Evolutionary conservation across 495 filamentous ascomycete genomes (phyloP).

Genomic region (Penicillium silybi): DNA sequence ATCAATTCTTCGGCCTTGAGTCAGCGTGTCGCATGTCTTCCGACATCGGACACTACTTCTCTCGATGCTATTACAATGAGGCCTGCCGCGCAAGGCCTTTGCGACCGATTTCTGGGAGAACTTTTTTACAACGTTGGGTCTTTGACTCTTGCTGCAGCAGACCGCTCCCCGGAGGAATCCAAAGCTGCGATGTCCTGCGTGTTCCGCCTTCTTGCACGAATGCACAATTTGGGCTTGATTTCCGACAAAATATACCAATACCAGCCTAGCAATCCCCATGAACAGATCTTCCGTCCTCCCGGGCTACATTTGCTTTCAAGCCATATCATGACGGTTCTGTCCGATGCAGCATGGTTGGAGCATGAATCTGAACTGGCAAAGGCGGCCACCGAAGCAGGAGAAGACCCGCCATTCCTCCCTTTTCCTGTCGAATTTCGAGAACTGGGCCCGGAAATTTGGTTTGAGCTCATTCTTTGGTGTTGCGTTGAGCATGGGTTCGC

Average conservation of each 20-base stretch:
- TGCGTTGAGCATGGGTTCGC: slow-evolving; percentile 61
- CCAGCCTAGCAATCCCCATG: slow-evolving; percentile 26
- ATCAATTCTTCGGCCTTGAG: neutral
- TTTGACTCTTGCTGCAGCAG: slow-evolving; percentile 52
- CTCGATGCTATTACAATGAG: slow-evolving; percentile 25
- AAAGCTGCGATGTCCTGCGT: slow-evolving; percentile 54
- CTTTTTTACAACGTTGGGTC: slow-evolving; percentile 43
- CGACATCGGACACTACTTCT: slow-evolving; percentile 2
- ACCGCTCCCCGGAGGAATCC: slow-evolving; percentile 33
- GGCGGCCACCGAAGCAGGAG: slow-evolving; percentile 42
- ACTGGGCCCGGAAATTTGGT: slow-evolving; percentile 58
- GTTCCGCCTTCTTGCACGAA: slow-evolving; percentile 53
- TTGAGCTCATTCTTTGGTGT: slow-evolving; percentile 64
- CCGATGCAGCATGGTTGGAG: slow-evolving; percentile 58
- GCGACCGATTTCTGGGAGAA: slow-evolving; percentile 21
- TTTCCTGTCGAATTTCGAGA: slow-evolving; percentile 50
- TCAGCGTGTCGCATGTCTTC: neutral
- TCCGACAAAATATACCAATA: slow-evolving; percentile 58
- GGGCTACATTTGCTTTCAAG: slow-evolving; percentile 53
- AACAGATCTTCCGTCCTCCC: slow-evolving; percentile 50
- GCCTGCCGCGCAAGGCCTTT: slow-evolving; percentile 21
- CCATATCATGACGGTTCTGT: slow-evolving; percentile 57
- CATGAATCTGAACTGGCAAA: slow-evolving; percentile 44
- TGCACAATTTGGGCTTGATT: slow-evolving; percentile 56
- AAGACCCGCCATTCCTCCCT: slow-evolving; percentile 49